Evolutionary conservation across 768 basidiomycete genomes (phyloP).

Genomic region (Hemileccinum rubropunctum): DNA sequence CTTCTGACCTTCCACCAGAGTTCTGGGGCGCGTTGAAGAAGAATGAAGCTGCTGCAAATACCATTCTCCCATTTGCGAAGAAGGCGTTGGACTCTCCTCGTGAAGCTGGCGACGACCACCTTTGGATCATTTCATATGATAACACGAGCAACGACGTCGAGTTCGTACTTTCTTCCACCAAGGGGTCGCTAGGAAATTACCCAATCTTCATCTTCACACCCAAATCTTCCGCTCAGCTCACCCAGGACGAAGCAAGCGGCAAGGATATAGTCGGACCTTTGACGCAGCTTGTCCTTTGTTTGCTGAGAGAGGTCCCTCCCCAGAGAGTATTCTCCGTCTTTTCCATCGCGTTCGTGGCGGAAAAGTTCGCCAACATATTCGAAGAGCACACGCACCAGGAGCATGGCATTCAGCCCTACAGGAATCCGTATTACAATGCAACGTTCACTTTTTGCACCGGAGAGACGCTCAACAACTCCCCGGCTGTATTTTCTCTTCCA

Average conservation of each 20-base stretch:
- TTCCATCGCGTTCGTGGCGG: constrained; percentile 46
- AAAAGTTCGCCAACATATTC: constrained; percentile 44
- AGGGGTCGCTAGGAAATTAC: constrained; percentile 53
- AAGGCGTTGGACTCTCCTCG: constrained; percentile 19
- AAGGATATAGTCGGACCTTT: constrained; percentile 41
- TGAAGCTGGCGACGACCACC: constrained; percentile 7
- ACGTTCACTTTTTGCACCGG: constrained; percentile 54
- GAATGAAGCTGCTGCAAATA: constrained; percentile 37
- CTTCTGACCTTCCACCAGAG: constrained; percentile 14
- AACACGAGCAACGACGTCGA: constrained; percentile 8
- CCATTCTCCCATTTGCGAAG: constrained; percentile 39
- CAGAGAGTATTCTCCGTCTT: constrained; percentile 66
- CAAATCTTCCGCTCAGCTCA: constrained; percentile 39
- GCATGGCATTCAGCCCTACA: constrained; percentile 23
- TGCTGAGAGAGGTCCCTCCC: constrained; percentile 35
- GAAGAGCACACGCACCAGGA: constrained; percentile 33
- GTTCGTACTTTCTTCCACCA: constrained; percentile 59
- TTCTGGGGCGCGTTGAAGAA: constrained; percentile 31
- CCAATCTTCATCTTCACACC: constrained; percentile 64
- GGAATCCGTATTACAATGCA: constrained; percentile 59
- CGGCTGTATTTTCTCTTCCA: background rate
- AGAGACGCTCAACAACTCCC: constrained; percentile 33
- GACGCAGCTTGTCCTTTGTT: constrained; percentile 36
- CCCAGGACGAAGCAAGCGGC: constrained; percentile 7
- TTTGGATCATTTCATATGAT: constrained; percentile 33